Percentiles rank a stretch among this genome's conserved stretches.
phyloP scores from a whole-genome alignment of 2,329 filamentous ascomycete species.

The Penicillium sp. region DNA sequence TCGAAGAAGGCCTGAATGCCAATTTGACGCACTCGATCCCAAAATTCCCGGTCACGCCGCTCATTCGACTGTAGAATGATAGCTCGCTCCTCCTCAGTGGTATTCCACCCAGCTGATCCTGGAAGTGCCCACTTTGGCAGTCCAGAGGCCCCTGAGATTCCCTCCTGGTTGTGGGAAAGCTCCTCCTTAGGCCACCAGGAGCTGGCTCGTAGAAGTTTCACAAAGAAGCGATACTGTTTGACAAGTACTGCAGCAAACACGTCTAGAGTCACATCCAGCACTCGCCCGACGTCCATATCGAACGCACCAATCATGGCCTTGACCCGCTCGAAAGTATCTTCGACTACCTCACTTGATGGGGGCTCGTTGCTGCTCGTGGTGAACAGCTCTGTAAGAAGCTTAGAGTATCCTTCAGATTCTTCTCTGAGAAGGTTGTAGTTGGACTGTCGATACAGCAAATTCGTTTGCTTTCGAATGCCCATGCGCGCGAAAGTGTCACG shows the following conservation, averaged over 20 bases:
- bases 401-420: constrained; percentile 95
- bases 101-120: constrained; percentile 64
- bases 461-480: constrained; percentile 87
- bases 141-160: constrained; percentile 54
- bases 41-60: constrained; percentile 75
- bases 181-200: constrained; percentile 91
- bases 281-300: constrained; percentile 91
- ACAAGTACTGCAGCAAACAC: constrained; percentile 93
- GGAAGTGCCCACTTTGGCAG: constrained; percentile 87
- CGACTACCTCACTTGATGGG: constrained; percentile 74
- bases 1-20: constrained; percentile 89
- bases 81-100: constrained; percentile 70
- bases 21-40: constrained; percentile 73
- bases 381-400: constrained; percentile 93
- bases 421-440: constrained; percentile 96
- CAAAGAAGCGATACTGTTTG: constrained; percentile 90
- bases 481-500: constrained; percentile 82
- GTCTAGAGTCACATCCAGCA: constrained; percentile 91
- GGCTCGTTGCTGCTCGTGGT: constrained; percentile 77
- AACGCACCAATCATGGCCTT: constrained; percentile 96
- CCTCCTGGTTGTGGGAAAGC: constrained; percentile 47
- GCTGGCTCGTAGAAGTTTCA: constrained; percentile 86
- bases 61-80: constrained; percentile 61
- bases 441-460: constrained; percentile 89
- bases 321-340: constrained; percentile 85